Conservation (phyloP, 129 eudicot species). For the Escallonia rubra region DNA sequence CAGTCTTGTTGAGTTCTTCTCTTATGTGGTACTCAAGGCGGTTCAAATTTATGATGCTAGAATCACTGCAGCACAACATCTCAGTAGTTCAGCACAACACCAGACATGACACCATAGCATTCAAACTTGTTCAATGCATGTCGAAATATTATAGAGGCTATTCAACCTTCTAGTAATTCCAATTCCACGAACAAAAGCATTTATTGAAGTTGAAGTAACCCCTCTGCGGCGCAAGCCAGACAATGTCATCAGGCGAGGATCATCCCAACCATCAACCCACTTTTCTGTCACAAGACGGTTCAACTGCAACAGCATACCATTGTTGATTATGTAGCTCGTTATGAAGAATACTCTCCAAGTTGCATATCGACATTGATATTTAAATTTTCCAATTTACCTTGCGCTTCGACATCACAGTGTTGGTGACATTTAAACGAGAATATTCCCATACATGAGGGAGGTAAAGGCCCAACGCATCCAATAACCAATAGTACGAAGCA, state of each 20-base stretch:
- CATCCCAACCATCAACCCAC: slow-evolving; percentile 99
- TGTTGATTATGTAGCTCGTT: background rate
- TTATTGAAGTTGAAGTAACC: slow-evolving; percentile 79
- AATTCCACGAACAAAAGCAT: slow-evolving; percentile 82
- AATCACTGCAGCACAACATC: slow-evolving; percentile 54
- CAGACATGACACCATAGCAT: background rate
- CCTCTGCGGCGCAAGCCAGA: slow-evolving; percentile 96
- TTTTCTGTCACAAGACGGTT: slow-evolving; percentile 93
- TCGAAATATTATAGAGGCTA: background rate
- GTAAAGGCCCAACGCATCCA: slow-evolving; percentile 78
- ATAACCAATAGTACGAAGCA: slow-evolving; percentile 92
- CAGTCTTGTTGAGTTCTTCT: slow-evolving; percentile 87
- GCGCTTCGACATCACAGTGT: slow-evolving; percentile 96
- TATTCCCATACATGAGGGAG: slow-evolving; percentile 93
- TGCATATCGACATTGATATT: background rate
- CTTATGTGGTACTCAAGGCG: slow-evolving; percentile 87
- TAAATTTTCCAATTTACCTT: slow-evolving; percentile 41
- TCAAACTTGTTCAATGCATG: background rate
- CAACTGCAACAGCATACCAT: slow-evolving; percentile 39
- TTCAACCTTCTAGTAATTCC: slow-evolving; percentile 93
- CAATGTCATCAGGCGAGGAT: slow-evolving; percentile 96
- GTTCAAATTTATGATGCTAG: slow-evolving; percentile 66
- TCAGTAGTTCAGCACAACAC: no score
- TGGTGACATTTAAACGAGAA: slow-evolving; percentile 74
- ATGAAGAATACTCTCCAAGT: background rate